phyloP scores from a whole-genome alignment of 2,329 filamentous ascomycete species.

The Sporothrix dimorphospora region DNA sequence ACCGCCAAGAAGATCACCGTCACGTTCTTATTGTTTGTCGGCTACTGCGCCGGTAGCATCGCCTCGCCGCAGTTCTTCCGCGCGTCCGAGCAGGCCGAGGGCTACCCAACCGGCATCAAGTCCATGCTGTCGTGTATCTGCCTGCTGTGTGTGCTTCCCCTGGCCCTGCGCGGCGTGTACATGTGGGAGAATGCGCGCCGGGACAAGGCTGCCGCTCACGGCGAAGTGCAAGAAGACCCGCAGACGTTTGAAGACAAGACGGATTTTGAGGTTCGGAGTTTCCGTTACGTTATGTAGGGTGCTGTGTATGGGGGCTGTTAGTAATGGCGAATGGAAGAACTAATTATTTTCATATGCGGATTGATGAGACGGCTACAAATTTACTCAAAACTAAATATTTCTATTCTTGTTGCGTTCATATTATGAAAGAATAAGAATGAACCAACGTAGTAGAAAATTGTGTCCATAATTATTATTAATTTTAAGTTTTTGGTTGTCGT shows the following conservation, averaged over 20 bases:
- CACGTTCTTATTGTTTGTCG: conserved; percentile 58
- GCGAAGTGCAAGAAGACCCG: not conserved
- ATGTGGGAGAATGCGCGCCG: conserved; percentile 17
- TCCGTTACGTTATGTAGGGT: conserved; percentile 13
- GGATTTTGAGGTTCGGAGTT: not conserved
- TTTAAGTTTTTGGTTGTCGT: too few species aligned
- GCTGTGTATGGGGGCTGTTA: too few species aligned
- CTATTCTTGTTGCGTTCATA: too few species aligned
- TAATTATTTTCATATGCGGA: too few species aligned
- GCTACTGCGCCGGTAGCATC: conserved; percentile 61
- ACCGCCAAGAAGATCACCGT: conserved; percentile 65
- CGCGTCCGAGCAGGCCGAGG: conserved; percentile 43
- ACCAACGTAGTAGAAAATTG: too few species aligned
- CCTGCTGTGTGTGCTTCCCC: not conserved
- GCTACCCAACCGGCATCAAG: conserved; percentile 21
- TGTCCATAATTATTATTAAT: too few species aligned
- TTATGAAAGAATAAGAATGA: too few species aligned
- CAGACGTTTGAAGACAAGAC: conserved; percentile 23
- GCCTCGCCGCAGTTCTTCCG: conserved; percentile 60
- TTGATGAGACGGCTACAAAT: too few species aligned
- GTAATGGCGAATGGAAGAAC: too few species aligned
- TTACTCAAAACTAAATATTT: too few species aligned
- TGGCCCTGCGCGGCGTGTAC: not conserved
- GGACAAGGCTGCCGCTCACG: not conserved
- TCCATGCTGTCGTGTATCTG: conserved; percentile 26